Evolutionary conservation across 345 rosid species (phyloP).

Genomic region (Iberis pinnata): DNA sequence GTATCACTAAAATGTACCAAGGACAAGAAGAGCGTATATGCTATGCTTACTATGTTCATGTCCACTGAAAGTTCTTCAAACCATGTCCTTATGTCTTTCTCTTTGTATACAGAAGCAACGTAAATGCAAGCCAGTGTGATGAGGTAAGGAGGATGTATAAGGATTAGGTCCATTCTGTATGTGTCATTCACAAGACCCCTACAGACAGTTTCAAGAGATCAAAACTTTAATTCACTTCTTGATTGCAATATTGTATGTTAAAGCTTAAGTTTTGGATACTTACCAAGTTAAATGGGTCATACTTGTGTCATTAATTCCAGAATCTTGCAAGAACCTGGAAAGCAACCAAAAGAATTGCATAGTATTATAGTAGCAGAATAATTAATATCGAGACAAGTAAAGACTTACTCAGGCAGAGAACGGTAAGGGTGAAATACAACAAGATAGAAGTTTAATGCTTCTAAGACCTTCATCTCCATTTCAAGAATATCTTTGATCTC

Average conservation of each 20-base stretch:
- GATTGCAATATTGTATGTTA: not conserved
- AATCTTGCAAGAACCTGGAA: conserved; percentile 76
- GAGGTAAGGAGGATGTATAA: conserved; percentile 75
- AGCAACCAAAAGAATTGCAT: conserved; percentile 11
- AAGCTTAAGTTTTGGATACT: conserved; percentile 14
- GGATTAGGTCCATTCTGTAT: conserved; percentile 91
- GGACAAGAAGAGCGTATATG: no score
- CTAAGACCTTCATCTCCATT: conserved; percentile 96
- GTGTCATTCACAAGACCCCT: conserved; percentile 98
- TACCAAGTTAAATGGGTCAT: conserved; percentile 86
- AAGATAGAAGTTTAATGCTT: conserved; percentile 81
- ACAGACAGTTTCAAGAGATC: conserved; percentile 16
- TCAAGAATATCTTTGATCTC: conserved; percentile 89
- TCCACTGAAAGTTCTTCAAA: conserved; percentile 96
- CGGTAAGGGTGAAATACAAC: conserved; percentile 96
- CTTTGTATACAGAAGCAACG: conserved; percentile 67
- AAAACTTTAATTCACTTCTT: not conserved
- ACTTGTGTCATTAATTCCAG: conserved; percentile 54
- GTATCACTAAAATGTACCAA: not conserved
- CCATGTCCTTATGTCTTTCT: conserved; percentile 81
- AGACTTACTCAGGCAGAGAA: conserved; percentile 65
- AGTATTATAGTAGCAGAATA: not conserved
- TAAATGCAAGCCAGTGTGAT: conserved; percentile 91
- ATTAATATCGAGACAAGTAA: not conserved
- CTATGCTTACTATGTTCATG: conserved; percentile 76